Conservation (phyloP, 1,139 yeast genomes). For the Candida sanyaensis region DNA sequence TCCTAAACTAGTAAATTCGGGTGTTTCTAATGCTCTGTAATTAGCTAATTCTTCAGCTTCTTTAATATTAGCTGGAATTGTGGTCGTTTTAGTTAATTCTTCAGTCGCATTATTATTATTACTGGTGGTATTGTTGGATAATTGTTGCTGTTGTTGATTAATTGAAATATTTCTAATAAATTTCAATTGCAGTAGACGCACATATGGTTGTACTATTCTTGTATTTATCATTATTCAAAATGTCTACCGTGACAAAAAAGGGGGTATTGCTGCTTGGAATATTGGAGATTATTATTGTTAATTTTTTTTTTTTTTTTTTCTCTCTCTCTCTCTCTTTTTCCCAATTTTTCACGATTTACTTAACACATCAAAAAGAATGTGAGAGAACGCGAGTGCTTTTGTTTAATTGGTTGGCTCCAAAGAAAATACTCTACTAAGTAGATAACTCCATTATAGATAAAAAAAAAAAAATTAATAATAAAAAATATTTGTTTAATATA, state of each 20-base stretch:
- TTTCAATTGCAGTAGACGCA: conserved; percentile 1
- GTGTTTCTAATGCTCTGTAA: conserved; percentile 20
- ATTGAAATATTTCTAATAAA: not conserved
- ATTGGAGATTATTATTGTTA: not conserved
- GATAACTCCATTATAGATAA: not conserved
- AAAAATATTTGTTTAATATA: not conserved
- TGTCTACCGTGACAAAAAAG: not conserved
- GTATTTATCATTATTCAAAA: not conserved
- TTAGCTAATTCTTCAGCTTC: conserved; percentile 19
- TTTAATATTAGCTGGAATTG: conserved; percentile 21
- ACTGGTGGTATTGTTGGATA: too few relatives aligned
- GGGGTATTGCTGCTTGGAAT: not conserved
- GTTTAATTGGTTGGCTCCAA: not conserved
- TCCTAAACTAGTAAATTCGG: conserved; percentile 43
- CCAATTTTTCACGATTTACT: too few relatives aligned
- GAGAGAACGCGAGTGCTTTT: not conserved
- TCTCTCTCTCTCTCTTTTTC: not conserved
- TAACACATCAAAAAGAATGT: too few relatives aligned
- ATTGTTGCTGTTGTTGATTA: not conserved
- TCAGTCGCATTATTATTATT: not conserved
- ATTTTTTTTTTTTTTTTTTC: too few relatives aligned
- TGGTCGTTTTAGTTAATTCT: conserved; percentile 14
- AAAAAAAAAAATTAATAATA: too few relatives aligned
- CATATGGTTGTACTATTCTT: not conserved
- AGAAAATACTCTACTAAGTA: not conserved